These are phyloP conservation scores for Coemansia sp. DNA, from an alignment of 192 early-diverging fungal genomes.

Conservation along the genomic window DNA sequence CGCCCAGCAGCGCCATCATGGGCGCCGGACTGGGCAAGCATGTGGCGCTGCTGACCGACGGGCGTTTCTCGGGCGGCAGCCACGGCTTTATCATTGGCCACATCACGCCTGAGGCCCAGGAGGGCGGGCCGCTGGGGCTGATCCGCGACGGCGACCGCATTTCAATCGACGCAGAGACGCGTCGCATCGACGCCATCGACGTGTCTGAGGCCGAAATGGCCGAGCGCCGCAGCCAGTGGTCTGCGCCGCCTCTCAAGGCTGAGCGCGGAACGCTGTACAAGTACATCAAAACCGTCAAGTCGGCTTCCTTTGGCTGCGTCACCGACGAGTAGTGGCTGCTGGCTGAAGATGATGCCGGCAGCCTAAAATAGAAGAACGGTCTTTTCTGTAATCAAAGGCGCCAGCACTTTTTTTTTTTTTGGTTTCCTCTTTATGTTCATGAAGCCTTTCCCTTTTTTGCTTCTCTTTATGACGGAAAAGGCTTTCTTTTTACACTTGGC, in stretches of 20 bases:
- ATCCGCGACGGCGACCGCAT: constrained; percentile 86
- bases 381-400: neutral
- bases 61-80: constrained; percentile 96
- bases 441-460: neutral
- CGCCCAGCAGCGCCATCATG: constrained; percentile 97
- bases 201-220: constrained; percentile 75
- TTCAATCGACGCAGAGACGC: constrained; percentile 79
- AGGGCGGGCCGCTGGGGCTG: constrained; percentile 92
- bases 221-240: constrained; percentile 67
- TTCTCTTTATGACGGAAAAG: neutral
- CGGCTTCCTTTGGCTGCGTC: constrained; percentile 77
- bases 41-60: constrained; percentile 96
- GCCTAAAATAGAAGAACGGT: neutral
- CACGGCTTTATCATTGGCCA: constrained; percentile 99
- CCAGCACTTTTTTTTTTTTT: neutral
- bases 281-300: constrained; percentile 85
- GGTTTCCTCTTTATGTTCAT: neutral
- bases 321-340: constrained; percentile 65
- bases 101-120: constrained; percentile 96
- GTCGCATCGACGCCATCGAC: constrained; percentile 68
- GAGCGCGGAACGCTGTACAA: constrained; percentile 86
- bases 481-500: neutral
- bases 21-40: constrained; percentile 97
- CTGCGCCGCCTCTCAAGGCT: constrained; percentile 82
- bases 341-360: no score